phyloP scores from a whole-genome alignment of 2,329 filamentous ascomycete genomes.

The Trichoderma gracile region DNA sequence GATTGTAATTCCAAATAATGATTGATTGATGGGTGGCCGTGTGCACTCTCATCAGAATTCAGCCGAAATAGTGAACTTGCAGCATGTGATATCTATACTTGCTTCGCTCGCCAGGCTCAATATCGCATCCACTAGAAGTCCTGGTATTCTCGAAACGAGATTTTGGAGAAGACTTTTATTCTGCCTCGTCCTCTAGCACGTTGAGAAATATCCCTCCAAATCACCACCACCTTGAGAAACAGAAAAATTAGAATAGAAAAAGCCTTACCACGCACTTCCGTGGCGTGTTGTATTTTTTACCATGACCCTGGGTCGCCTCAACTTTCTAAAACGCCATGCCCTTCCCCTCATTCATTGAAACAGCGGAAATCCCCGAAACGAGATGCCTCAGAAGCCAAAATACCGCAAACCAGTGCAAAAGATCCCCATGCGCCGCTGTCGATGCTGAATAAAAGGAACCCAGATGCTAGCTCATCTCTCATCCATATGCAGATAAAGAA shows the following conservation, averaged over 20 bases:
- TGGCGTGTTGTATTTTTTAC: not conserved
- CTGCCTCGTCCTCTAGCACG: too few species aligned
- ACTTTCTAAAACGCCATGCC: constrained; percentile 10
- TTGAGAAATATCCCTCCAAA: too few species aligned
- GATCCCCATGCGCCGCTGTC: not conserved
- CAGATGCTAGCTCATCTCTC: not conserved
- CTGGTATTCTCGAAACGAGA: too few species aligned
- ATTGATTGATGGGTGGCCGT: too few species aligned
- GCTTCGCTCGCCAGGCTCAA: too few species aligned
- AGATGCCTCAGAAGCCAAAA: not conserved
- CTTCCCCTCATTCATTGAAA: not conserved
- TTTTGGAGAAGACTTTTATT: too few species aligned
- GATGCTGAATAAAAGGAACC: not conserved
- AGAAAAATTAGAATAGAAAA: not conserved
- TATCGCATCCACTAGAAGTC: too few species aligned
- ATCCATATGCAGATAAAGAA: not conserved
- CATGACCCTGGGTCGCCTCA: not conserved
- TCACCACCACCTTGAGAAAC: too few species aligned
- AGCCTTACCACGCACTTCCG: not conserved
- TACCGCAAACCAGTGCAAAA: not conserved
- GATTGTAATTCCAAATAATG: too few species aligned
- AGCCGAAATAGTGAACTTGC: too few species aligned
- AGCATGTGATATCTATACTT: too few species aligned
- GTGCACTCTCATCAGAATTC: too few species aligned
- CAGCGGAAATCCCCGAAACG: not conserved